These are phyloP conservation scores for Colletotrichum lupini DNA, from an alignment of 2,329 filamentous ascomycete species.

Conservation along the genomic window DNA sequence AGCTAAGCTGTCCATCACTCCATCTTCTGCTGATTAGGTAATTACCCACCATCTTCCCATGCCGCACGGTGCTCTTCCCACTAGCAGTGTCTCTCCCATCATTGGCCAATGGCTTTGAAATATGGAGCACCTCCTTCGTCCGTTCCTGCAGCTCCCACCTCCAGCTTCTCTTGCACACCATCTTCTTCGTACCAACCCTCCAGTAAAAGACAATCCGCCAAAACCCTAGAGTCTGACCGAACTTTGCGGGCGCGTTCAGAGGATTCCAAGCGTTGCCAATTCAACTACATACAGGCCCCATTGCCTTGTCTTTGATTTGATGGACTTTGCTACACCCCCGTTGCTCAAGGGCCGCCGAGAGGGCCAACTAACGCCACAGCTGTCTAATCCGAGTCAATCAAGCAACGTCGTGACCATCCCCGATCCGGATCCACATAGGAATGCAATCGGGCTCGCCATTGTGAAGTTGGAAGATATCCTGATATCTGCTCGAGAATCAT, in stretches of 20 bases:
- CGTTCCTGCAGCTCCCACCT: background rate
- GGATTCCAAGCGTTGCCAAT: background rate
- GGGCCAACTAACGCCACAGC: conserved; percentile 27
- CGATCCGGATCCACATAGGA: conserved; percentile 1
- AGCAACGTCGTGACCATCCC: conserved; percentile 24
- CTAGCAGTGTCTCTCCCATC: background rate
- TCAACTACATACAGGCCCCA: too few relatives aligned
- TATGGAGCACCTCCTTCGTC: background rate
- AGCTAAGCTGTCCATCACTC: too few relatives aligned
- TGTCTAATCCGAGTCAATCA: background rate
- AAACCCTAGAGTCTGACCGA: background rate
- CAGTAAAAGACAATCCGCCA: background rate
- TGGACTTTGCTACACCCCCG: conserved; percentile 26
- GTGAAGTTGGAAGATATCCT: conserved; percentile 67
- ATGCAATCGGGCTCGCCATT: conserved; percentile 49
- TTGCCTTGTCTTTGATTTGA: background rate
- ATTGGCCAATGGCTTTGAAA: background rate
- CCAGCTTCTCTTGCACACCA: background rate
- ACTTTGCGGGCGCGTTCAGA: background rate
- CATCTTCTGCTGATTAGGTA: background rate
- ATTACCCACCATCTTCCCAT: too few relatives aligned
- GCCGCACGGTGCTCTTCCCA: background rate
- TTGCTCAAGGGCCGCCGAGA: conserved; percentile 11
- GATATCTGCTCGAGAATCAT: conserved; percentile 59
- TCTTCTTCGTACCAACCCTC: background rate